Percentiles rank a stretch among this genome's conserved stretches.
phyloP scores from a whole-genome alignment of 257 asterid genomes.

The Nemophila menziesii region DNA sequence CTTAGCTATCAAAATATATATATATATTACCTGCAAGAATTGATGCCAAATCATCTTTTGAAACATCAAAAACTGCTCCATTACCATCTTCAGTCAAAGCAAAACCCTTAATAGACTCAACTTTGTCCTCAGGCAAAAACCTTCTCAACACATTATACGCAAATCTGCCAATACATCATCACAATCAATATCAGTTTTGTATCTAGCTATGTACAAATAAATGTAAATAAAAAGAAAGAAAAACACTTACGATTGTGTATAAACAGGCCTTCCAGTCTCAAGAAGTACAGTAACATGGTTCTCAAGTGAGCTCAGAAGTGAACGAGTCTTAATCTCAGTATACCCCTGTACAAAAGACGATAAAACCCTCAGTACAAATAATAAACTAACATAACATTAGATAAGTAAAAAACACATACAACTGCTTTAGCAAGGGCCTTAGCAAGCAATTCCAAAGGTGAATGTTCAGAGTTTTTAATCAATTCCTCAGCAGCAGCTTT shows the following conservation, averaged over 20 bases:
- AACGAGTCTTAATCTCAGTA: slow-evolving; percentile 76
- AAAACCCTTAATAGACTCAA: slow-evolving; percentile 79
- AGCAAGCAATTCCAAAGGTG: slow-evolving; percentile 76
- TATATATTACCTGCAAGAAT: slow-evolving; percentile 71
- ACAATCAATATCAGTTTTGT: background rate
- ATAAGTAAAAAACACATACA: slow-evolving; percentile 30
- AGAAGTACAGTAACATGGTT: slow-evolving; percentile 72
- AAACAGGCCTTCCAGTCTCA: slow-evolving; percentile 62
- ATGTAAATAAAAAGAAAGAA: background rate
- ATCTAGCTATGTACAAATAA: background rate
- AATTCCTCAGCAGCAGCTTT: slow-evolving; percentile 88
- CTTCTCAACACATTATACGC: slow-evolving; percentile 59
- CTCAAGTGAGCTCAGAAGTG: slow-evolving; percentile 81
- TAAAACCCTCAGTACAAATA: background rate
- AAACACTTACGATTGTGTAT: slow-evolving; percentile 62
- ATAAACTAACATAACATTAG: background rate
- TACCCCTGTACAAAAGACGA: slow-evolving; percentile 58
- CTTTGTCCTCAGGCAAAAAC: slow-evolving; percentile 82
- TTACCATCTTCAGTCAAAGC: slow-evolving; percentile 82
- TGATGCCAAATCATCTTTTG: slow-evolving; percentile 46
- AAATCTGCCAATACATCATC: slow-evolving; percentile 29
- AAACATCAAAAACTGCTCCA: slow-evolving; percentile 88
- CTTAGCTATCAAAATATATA: no score
- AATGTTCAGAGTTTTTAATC: slow-evolving; percentile 40
- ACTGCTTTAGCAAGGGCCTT: slow-evolving; percentile 96